Base-by-base conservation (phyloP, 306 rosid species). In the Geum urbanum region DNA sequence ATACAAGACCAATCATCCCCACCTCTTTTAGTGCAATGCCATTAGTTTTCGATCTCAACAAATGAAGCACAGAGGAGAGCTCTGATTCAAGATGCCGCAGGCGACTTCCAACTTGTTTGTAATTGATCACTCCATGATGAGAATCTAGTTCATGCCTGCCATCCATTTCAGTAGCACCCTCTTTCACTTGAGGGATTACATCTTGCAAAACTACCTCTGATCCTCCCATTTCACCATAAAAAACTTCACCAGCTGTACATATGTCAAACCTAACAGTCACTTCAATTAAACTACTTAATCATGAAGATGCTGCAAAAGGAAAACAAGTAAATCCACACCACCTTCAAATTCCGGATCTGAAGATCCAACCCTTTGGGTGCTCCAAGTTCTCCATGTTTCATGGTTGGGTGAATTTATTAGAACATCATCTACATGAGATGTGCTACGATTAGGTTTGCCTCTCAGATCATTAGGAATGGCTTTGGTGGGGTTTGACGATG, bases 331-430 rank as follows among this genome's bases (percentile, higher is more conserved):
- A 16, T 20, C 55, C 58, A 43, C n/a, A 85, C 63, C 69, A 91
- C 99, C 99, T 86, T 86, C 84, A 66, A 87, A 87, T 53, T 81
- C 80, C 64, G 48, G 66, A 37, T 78, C 70, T 39, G 84, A 76
- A 72, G 47, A 75, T 22, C 87, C 96, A 77, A 74, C 88, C 76
- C 89, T 80, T 78, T 83, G 84, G 76, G 64, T 71, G 72, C 77
- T 75, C 99, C 97, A 95, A 65, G 82, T 83, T 82, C 82, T 83
- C 96, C 87, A 86, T 40, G 14, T 78, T 74, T 87, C 89, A 49
- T 83, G 84, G 72, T 77, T 47, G 54, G 54, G 76, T 7, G 86
- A 79, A 74, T 78, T 71, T 72, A 46, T 72, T 16, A 51, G 72
- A 74, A 70, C 80, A 43, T 85, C 82, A 18, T 75, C 79, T 44